Percentiles rank a stretch among this genome's conserved stretches.
These are phyloP conservation scores for Picea glauca DNA, from an alignment of 75 land plant species.

Conservation along the genomic window DNA sequence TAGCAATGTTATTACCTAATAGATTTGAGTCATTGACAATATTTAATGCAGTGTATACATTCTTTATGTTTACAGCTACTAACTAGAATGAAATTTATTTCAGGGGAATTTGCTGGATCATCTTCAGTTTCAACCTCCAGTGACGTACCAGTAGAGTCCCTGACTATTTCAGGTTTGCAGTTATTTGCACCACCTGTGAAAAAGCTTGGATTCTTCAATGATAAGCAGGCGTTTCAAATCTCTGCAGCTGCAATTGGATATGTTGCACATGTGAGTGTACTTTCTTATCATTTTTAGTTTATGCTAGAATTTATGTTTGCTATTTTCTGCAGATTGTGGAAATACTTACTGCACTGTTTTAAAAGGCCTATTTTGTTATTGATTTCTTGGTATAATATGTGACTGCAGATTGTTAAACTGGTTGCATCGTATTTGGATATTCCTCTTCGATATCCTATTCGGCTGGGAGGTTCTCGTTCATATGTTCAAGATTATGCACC, in stretches of 20 bases:
- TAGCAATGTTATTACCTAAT: neutral
- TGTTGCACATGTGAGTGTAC: slow-evolving; percentile 88
- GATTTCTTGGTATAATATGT: neutral
- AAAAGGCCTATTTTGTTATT: neutral
- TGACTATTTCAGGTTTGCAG: slow-evolving; percentile 80
- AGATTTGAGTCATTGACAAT: neutral
- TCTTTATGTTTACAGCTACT: neutral
- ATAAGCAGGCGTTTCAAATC: slow-evolving; percentile 75
- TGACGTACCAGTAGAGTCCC: slow-evolving; percentile 17
- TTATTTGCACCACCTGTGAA: slow-evolving; percentile 58
- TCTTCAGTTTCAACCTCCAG: slow-evolving; percentile 10
- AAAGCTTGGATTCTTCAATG: slow-evolving; percentile 67
- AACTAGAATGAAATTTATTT: neutral
- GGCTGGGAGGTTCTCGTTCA: slow-evolving; percentile 82
- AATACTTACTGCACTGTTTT: neutral
- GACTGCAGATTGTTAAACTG: slow-evolving; percentile 57
- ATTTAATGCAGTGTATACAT: neutral
- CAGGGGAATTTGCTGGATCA: slow-evolving; percentile 38
- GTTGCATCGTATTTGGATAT: slow-evolving; percentile 78
- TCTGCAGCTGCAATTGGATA: slow-evolving; percentile 93
- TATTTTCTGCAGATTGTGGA: neutral
- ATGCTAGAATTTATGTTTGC: neutral
- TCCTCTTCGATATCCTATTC: slow-evolving; percentile 85
- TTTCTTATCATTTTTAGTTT: slow-evolving; percentile 11
- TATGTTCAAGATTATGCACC: slow-evolving; percentile 84